Percentiles rank a stretch among this genome's conserved stretches.
These are phyloP conservation scores for Phoenix roebelenii DNA, from an alignment of 176 grass and related monocot species.

Conservation along the genomic window DNA sequence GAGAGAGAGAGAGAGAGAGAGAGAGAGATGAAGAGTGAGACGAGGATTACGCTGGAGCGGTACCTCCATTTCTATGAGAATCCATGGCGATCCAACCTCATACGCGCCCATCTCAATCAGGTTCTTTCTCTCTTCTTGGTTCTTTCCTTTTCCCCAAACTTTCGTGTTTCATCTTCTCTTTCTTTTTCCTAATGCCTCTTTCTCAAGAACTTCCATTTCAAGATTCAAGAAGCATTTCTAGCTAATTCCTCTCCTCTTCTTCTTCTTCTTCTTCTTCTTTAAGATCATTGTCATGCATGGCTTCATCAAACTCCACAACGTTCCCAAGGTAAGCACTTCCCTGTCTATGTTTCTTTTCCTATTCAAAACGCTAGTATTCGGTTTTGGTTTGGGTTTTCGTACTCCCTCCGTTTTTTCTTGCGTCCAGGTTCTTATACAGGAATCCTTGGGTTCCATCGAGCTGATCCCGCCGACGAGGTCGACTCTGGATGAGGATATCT, in stretches of 20 bases:
- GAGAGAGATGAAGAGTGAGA: not conserved
- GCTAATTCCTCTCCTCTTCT: too few relatives aligned
- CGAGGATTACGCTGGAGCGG: not conserved
- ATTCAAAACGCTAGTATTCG: too few relatives aligned
- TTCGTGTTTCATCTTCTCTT: too few relatives aligned
- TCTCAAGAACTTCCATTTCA: too few relatives aligned
- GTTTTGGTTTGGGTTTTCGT: too few relatives aligned
- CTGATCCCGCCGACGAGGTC: slow-evolving; percentile 1
- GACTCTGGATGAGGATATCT: not conserved
- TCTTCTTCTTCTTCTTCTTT: not conserved
- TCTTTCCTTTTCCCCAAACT: not conserved
- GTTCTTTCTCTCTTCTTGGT: not conserved
- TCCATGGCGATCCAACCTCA: not conserved
- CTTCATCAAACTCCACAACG: not conserved
- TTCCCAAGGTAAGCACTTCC: not conserved
- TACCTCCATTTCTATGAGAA: slow-evolving; percentile 6
- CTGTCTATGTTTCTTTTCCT: too few relatives aligned
- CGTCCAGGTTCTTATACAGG: not conserved
- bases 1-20: not conserved
- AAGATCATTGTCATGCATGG: slow-evolving; percentile 5
- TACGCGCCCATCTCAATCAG: not conserved
- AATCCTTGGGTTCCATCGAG: not conserved
- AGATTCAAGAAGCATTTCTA: too few relatives aligned
- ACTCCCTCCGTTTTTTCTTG: too few relatives aligned
- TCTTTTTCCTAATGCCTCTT: too few relatives aligned